A percentile compares a stretch with the other conserved stretches of the same genome.
These are phyloP conservation scores for Trifolium subterraneum DNA, from an alignment of 306 rosid genomes.

Conservation along the genomic window DNA sequence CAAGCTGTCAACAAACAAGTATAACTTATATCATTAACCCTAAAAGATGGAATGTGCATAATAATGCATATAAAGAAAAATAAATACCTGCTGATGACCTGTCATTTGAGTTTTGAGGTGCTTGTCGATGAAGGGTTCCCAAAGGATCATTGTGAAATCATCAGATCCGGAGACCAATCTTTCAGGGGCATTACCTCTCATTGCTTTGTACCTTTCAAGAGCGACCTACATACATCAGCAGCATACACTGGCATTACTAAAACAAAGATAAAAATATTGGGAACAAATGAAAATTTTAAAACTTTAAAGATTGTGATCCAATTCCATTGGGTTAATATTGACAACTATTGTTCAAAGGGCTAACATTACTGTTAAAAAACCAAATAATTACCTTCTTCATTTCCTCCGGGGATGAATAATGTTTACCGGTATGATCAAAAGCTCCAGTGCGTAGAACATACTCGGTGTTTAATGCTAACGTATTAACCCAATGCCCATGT, in stretches of 20 bases:
- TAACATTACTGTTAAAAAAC: constrained; percentile 16
- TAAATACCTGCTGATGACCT: constrained; percentile 90
- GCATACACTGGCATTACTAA: constrained; percentile 7
- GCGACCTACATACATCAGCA: constrained; percentile 71
- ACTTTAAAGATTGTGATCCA: neutral
- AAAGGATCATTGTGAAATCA: constrained; percentile 95
- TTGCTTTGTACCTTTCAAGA: constrained; percentile 82
- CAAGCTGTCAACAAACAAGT: constrained; percentile 63
- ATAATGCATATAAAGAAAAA: neutral
- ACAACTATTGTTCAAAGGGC: constrained; percentile 24
- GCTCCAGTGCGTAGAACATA: constrained; percentile 96
- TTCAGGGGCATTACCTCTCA: constrained; percentile 88
- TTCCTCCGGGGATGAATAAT: constrained; percentile 76
- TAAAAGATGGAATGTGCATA: constrained; percentile 15
- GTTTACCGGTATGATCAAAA: constrained; percentile 88
- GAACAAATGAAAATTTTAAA: neutral
- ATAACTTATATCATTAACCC: constrained; percentile 27
- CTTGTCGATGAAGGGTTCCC: constrained; percentile 92
- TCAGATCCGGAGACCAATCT: constrained; percentile 97
- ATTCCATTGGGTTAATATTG: neutral
- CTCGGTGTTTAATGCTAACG: constrained; percentile 94
- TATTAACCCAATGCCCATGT: constrained; percentile 96
- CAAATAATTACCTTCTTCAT: constrained; percentile 70
- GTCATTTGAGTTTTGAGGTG: constrained; percentile 91
- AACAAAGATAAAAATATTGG: neutral